A percentile compares a stretch with the other conserved stretches of the same genome.
Conservation (phyloP, 352 stramenopile genomes). For the Phytophthora boehmeriae region DNA sequence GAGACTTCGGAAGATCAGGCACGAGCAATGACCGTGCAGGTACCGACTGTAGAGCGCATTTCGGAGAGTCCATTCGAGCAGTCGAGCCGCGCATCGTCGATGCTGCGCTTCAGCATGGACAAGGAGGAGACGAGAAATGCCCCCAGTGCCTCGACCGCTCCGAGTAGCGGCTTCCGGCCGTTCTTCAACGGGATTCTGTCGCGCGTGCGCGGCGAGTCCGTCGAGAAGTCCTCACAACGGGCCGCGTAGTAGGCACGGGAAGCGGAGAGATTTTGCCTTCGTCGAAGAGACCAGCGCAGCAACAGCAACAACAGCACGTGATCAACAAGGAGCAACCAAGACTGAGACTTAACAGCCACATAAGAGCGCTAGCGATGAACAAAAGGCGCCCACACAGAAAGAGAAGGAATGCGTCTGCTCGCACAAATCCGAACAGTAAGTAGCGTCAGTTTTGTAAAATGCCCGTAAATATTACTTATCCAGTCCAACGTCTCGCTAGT, state of each 20-base stretch:
- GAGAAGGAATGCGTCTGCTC: conserved; percentile 15
- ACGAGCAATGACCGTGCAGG: conserved; percentile 18
- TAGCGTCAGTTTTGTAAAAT: conserved; percentile 29
- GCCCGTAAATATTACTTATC: conserved; percentile 30
- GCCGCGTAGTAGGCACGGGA: conserved; percentile 32
- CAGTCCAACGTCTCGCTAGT: not conserved
- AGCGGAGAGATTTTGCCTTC: conserved; percentile 42
- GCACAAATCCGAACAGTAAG: conserved; percentile 10
- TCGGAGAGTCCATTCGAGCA: conserved; percentile 39
- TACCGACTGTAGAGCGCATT: conserved; percentile 37
- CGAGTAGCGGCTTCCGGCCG: conserved; percentile 24
- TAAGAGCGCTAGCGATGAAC: conserved; percentile 5
- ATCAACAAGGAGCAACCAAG: conserved; percentile 37
- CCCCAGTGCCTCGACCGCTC: not conserved
- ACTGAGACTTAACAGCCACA: conserved; percentile 36
- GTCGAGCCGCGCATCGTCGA: conserved; percentile 30
- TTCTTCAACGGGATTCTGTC: conserved; percentile 58
- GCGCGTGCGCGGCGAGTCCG: conserved; percentile 41
- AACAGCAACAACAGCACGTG: conserved; percentile 42
- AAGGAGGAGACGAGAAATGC: conserved; percentile 20
- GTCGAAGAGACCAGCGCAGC: conserved; percentile 40
- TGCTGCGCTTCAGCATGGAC: conserved; percentile 26
- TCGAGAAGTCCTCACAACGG: conserved; percentile 34
- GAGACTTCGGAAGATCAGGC: conserved; percentile 10
- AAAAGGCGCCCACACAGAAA: not conserved